Base-by-base conservation (phyloP, 2,329 filamentous ascomycete genomes). In the Lasiodiplodia hormozganensis region DNA sequence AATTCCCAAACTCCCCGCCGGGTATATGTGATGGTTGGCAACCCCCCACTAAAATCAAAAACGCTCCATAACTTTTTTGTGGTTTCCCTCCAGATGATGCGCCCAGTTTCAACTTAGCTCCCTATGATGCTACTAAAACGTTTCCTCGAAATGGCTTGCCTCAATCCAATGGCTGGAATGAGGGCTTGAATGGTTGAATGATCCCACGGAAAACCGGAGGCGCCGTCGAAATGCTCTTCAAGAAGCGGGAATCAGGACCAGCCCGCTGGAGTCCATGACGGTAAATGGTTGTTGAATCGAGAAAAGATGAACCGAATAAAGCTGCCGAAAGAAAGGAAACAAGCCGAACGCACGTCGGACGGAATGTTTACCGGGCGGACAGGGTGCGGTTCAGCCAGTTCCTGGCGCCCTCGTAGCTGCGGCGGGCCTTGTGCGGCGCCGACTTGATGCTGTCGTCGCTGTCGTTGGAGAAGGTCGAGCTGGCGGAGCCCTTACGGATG, bases 371-470 rank as follows among this genome's bases (percentile, higher is more conserved):
- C 34, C 67, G 67, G 11, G 67, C 58, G 7, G 67, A 68, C 51
- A 68, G 34, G 7, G 67, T 68, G 52, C 67, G 67, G 58, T 75
- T 73, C 70, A 74, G 73, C 65, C 74, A 73, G 71, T 74, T 73
- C 77, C 78, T 78, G 28, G 77, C 78, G 62, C 73, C 76, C 70
- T 80, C 79, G 49, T 80, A 68, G 68, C 75, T 77, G 70, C 74
- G 70, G 49, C 78, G 69, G 12, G 76, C 77, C 21, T 74, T 76
- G 23, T 68, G 34, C 12, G 52, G 49, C 3, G 67, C 58, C 3
- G 57, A 64, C 53, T 57, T 36, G 53, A 74, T 69, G 69, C 71
- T 71, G 34, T 74, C 72, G 10, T 38, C 36, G 25, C 74, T 76
- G 38, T 75, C 73, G 40, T 68, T 54, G 64, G 70, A 72, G 34